Evolutionary conservation across 805 yeast species (phyloP).

Genomic region (Kazachstania kunashirensis): DNA sequence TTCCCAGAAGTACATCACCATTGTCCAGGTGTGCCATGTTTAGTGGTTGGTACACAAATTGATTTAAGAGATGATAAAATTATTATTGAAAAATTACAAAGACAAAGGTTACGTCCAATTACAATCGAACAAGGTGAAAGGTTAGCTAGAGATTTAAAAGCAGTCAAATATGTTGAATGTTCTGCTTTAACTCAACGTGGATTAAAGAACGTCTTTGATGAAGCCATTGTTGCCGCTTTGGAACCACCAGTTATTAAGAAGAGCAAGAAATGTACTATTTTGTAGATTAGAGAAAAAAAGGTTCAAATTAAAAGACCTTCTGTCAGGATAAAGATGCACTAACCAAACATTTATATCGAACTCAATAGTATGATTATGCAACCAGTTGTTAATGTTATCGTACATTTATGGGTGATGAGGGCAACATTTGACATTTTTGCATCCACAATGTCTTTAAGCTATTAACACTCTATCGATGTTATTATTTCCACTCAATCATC

Average conservation of each 20-base stretch:
- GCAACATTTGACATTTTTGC: too few relatives aligned
- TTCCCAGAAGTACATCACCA: slow-evolving; percentile 97
- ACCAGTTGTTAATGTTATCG: not conserved
- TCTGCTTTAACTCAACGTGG: slow-evolving; percentile 97
- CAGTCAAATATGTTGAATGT: slow-evolving; percentile 95
- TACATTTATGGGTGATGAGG: too few relatives aligned
- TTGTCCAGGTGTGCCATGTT: slow-evolving; percentile 96
- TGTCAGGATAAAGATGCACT: too few relatives aligned
- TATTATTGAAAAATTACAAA: slow-evolving; percentile 76
- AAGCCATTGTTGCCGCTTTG: slow-evolving; percentile 94
- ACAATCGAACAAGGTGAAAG: slow-evolving; percentile 81
- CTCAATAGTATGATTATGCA: not conserved
- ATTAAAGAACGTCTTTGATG: slow-evolving; percentile 94
- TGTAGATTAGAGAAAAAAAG: slow-evolving; percentile 32
- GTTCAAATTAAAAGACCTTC: too few relatives aligned
- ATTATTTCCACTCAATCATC: too few relatives aligned
- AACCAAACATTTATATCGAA: not conserved
- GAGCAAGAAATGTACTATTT: slow-evolving; percentile 65
- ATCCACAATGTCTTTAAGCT: too few relatives aligned
- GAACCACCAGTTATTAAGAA: slow-evolving; percentile 93
- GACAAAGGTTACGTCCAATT: slow-evolving; percentile 67
- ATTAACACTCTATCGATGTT: too few relatives aligned
- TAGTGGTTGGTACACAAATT: slow-evolving; percentile 93
- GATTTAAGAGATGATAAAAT: slow-evolving; percentile 92
- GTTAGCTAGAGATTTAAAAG: slow-evolving; percentile 86